Evolutionary conservation across 169 alveolate genomes (phyloP).

Genomic region (Plasmodium berghei): DNA sequence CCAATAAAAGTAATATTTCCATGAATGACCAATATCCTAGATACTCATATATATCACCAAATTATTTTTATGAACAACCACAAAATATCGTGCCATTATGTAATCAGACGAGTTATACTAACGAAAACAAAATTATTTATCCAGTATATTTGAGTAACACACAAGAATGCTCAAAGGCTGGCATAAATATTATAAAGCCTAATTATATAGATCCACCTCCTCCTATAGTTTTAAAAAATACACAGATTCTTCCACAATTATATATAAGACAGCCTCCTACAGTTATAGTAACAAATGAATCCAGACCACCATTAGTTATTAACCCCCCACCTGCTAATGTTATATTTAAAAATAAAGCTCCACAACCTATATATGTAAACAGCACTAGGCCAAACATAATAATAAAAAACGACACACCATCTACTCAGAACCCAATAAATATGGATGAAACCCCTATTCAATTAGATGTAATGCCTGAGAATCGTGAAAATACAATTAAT

Average conservation of each 20-base stretch:
- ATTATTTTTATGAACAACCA: slow-evolving; percentile 27
- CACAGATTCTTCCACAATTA: slow-evolving; percentile 84
- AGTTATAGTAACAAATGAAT: slow-evolving; percentile 83
- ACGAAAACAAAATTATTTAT: not conserved
- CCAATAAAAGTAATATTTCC: not conserved
- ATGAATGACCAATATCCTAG: slow-evolving; percentile 11
- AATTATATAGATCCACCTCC: slow-evolving; percentile 61
- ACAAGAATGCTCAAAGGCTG: slow-evolving; percentile 15
- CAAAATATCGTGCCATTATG: not conserved
- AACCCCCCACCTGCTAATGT: slow-evolving; percentile 88
- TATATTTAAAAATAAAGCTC: slow-evolving; percentile 85
- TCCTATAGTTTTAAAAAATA: slow-evolving; percentile 81
- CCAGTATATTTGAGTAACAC: slow-evolving; percentile 23
- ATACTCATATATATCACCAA: slow-evolving; percentile 12
- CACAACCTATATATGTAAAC: slow-evolving; percentile 86
- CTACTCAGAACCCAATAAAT: slow-evolving; percentile 64
- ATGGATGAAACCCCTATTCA: slow-evolving; percentile 78
- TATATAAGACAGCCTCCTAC: slow-evolving; percentile 85
- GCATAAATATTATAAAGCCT: slow-evolving; percentile 31
- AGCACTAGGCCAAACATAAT: slow-evolving; percentile 85
- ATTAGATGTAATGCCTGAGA: slow-evolving; percentile 52
- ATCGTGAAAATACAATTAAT: slow-evolving; percentile 54
- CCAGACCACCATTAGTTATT: slow-evolving; percentile 86
- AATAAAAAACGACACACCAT: slow-evolving; percentile 80
- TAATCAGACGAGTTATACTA: slow-evolving; percentile 1